Evolutionary conservation across 768 basidiomycete genomes (phyloP).

Genomic region (Candolleomyces eurysporus): DNA sequence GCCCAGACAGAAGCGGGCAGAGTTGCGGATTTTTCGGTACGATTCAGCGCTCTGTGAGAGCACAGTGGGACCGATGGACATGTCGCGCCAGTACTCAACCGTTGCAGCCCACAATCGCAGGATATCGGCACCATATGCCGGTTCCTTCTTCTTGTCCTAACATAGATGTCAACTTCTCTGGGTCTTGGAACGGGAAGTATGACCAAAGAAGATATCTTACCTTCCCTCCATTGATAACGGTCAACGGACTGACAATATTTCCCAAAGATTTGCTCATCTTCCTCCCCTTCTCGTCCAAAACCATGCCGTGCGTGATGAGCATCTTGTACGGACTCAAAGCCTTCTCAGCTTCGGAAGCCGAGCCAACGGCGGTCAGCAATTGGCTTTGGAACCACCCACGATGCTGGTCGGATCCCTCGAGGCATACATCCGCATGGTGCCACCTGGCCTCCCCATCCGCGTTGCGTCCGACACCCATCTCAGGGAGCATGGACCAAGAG

Average conservation of each 20-base stretch:
- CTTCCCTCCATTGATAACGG: constrained; percentile 73
- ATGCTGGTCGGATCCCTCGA: constrained; percentile 97
- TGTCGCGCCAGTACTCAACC: constrained; percentile 87
- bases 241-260: constrained; percentile 85
- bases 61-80: constrained; percentile 77
- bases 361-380: constrained; percentile 75
- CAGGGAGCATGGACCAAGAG: constrained; percentile 80
- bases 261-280: constrained; percentile 99
- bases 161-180: not conserved
- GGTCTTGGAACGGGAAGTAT: not conserved
- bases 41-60: constrained; percentile 74
- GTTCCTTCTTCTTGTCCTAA: constrained; percentile 32
- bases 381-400: constrained; percentile 99
- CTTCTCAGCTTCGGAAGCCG: constrained; percentile 26
- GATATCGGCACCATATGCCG: constrained; percentile 83
- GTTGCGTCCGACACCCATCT: constrained; percentile 33
- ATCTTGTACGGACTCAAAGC: constrained; percentile 62
- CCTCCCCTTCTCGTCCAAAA: constrained; percentile 83
- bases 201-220: constrained; percentile 37
- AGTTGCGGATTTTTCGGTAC: constrained; percentile 82
- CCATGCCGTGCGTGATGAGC: constrained; percentile 95
- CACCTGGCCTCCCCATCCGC: constrained; percentile 12
- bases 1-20: constrained; percentile 82
- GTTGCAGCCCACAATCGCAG: constrained; percentile 91
- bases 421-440: constrained; percentile 76